phyloP scores from a whole-genome alignment of 768 basidiomycete genomes.

The Leccinum subtestaceum region DNA sequence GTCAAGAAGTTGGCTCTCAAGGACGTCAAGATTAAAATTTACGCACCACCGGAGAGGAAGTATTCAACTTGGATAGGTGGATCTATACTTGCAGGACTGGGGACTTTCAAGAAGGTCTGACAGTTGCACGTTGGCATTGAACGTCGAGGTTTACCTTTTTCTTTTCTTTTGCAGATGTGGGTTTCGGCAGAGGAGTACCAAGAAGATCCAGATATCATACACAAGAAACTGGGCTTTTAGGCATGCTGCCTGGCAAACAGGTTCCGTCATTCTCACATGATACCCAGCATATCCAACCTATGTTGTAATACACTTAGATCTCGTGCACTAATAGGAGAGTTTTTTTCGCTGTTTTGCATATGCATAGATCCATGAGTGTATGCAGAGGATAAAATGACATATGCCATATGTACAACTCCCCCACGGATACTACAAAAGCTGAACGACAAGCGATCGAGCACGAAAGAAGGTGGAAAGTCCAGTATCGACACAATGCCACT shows the following conservation, averaged over 20 bases:
- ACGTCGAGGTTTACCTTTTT: slow-evolving; percentile 8
- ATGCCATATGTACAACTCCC: slow-evolving; percentile 42
- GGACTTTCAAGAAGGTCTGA: slow-evolving; percentile 93
- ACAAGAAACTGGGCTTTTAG: slow-evolving; percentile 88
- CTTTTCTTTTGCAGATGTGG: slow-evolving; percentile 77
- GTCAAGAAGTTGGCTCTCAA: slow-evolving; percentile 94
- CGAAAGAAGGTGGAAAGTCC: slow-evolving; percentile 14
- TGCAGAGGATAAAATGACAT: slow-evolving; percentile 31
- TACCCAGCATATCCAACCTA: slow-evolving; percentile 33
- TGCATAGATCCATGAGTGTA: slow-evolving; percentile 27
- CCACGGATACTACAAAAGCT: slow-evolving; percentile 36
- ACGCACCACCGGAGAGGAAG: slow-evolving; percentile 98
- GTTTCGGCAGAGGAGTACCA: slow-evolving; percentile 99
- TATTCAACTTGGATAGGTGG: slow-evolving; percentile 98
- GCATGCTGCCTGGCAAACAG: slow-evolving; percentile 13
- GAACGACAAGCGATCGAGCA: slow-evolving; percentile 25
- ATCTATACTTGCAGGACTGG: slow-evolving; percentile 91
- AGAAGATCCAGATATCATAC: slow-evolving; percentile 98
- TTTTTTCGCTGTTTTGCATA: slow-evolving; percentile 18
- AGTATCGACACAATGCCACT: slow-evolving; percentile 37
- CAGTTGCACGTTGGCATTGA: background rate
- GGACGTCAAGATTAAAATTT: slow-evolving; percentile 98
- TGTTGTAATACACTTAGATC: slow-evolving; percentile 34
- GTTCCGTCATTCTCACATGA: slow-evolving; percentile 21
- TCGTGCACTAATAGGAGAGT: slow-evolving; percentile 22